Evolutionary conservation across 768 basidiomycete genomes (phyloP), one percentile per base, ranked within the genome.

Genomic region (Baorangia bicolor): DNA sequence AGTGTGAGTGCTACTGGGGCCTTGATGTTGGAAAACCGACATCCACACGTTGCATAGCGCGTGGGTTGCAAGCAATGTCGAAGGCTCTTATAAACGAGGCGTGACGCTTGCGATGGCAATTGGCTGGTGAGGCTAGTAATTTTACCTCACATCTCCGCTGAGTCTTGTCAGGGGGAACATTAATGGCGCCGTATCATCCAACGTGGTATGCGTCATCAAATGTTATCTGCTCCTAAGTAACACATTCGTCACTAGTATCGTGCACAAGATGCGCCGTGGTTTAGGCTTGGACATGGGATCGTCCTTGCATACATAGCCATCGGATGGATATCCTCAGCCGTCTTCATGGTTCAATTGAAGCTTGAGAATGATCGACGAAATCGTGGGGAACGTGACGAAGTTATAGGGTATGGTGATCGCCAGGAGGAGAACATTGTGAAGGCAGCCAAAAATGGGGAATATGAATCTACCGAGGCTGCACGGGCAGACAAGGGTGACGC

Each of bases 41-140:
- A 18, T 37, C 28, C 13, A 55, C 30, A 28, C 28, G 12, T 45
- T 68, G 59, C 54, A 43, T 43, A 83, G 85, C 5, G 84, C 87
- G 30, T 91, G 87, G 87, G 80, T 87, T 18, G 83, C 84, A 18
- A 79, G 84, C 50, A 90, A 88, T 55, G 77, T 84, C 38, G 89
- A 90, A 65, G 87, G 89, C 0, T 77, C 85, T 4, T 90, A 88
- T 66, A 90, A 90, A 68, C 83, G 88, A 10, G 81, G 82, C 46
- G 82, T 86, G 12, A 83, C 83, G 2, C 75, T 90, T 4, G 87
- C 81, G 2, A 83, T 88, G 79, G 83, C 85, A 4, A 87, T 88
- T 56, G 86, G 87, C 41, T 81, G 72, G 68, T 73, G 38, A 55
- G 66, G 50, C 30, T 31, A n/a, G 11, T 4, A 42, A 30, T n/a